Evolutionary conservation across 2,329 filamentous ascomycete genomes (phyloP), one percentile per base, ranked within the genome.

Genomic region (Colletotrichum sp.): DNA sequence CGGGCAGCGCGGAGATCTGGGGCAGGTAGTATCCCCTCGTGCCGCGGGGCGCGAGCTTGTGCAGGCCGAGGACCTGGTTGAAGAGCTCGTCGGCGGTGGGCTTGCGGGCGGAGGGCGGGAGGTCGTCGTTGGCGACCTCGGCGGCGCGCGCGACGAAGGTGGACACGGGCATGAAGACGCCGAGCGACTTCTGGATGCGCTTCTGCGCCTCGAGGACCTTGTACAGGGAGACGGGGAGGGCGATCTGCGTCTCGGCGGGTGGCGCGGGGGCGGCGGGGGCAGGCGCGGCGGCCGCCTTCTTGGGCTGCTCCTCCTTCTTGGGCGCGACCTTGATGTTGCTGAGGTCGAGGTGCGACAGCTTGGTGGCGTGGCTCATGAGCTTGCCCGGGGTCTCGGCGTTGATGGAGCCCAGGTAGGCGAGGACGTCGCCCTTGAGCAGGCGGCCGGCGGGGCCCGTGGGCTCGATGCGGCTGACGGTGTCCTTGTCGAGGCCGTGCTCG

Each of bases 371-470:
- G 73, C 90, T 88, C 71, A 94, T 94, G 79, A 96, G 90, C 76
- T 92, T 88, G 26, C 91, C 89, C 3, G 96, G 94, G 79, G 95
- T 94, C 75, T 92, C 89, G 77, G 92, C 88, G 76, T 93, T 88
- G 81, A 98, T 95, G 79, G 90, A 88, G 77, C 97, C 97, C 18
- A 98, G 85, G 84, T 96, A 97, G 64, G 96, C 96, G 70, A 99
- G 92, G 8, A 99, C 94, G 83, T 99, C 97, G 71, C 97, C 97
- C 89, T 99, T 99, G 77, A 99, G 90, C 70, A 99, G 89, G 76
- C 97, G 93, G 73, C 96, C 96, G 80, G 93, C 93, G 34, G 97
- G 97, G 28, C 97, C 97, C 24, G 95, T 96, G 8, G 96, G 94
- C 69, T 93, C 94, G 83, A 98, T 98, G 84, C 94, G 94, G 85